These are phyloP conservation scores for Dioscorea dumetorum DNA, from an alignment of 106 monocot species.

Conservation along the genomic window DNA sequence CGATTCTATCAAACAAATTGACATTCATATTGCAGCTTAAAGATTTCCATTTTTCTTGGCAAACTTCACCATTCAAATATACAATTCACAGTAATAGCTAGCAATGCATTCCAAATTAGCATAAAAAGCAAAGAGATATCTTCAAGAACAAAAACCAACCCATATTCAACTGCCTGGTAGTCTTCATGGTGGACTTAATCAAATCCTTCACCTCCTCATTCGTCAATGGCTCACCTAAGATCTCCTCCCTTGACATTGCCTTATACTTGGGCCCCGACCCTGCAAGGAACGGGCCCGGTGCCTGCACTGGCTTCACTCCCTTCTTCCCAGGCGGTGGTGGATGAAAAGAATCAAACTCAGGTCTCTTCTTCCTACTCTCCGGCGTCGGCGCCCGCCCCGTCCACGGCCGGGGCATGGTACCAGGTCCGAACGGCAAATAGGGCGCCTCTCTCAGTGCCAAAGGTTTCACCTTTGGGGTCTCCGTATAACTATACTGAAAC, in stretches of 20 bases:
- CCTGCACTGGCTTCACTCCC: constrained; percentile 90
- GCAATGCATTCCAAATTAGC: too few relatives aligned
- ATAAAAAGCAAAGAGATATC: too few relatives aligned
- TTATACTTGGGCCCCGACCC: constrained; percentile 60
- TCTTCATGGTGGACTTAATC: constrained; percentile 59
- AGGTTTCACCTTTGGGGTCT: constrained; percentile 86
- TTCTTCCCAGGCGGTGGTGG: constrained; percentile 86
- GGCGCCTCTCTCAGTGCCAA: constrained; percentile 78
- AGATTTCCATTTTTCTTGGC: too few relatives aligned
- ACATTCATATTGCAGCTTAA: too few relatives aligned
- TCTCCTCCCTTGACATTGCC: constrained; percentile 66
- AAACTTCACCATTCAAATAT: too few relatives aligned
- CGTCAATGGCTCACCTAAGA: constrained; percentile 72
- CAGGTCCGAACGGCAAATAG: constrained; percentile 82
- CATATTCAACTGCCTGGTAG: constrained; percentile 78
- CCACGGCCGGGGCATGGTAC: constrained; percentile 84
- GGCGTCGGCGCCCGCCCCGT: constrained; percentile 72
- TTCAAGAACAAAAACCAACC: constrained; percentile 32
- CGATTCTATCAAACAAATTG: too few relatives aligned
- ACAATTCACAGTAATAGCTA: too few relatives aligned
- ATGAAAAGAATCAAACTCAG: constrained; percentile 87
- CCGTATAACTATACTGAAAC: constrained; percentile 97
- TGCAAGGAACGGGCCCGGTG: constrained; percentile 68
- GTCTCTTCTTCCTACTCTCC: constrained; percentile 75
- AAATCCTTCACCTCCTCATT: constrained; percentile 63